Evolutionary conservation across 306 rosid genomes (phyloP).

Genomic region (Dalbergia cultrata): DNA sequence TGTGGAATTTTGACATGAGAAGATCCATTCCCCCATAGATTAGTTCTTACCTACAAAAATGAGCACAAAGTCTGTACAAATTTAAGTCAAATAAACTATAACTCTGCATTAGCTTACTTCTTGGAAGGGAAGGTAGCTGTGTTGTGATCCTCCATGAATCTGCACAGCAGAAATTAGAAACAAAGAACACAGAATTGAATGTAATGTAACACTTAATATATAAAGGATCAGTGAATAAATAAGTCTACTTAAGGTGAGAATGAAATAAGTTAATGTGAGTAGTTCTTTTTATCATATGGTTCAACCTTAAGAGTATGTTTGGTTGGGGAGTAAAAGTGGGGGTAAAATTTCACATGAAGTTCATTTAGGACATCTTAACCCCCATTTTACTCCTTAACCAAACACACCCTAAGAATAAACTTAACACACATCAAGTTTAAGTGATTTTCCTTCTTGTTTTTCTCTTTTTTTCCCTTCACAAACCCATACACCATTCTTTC

Average conservation of each 20-base stretch:
- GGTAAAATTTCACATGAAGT: no score
- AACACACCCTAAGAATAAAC: neutral
- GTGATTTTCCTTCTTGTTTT: neutral
- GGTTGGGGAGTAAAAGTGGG: no score
- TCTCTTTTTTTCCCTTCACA: no score
- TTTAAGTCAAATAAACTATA: constrained; percentile 39
- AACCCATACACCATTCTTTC: neutral
- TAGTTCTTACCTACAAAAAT: constrained; percentile 40
- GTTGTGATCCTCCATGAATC: constrained; percentile 99
- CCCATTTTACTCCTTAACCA: no score
- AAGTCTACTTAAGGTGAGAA: constrained; percentile 3
- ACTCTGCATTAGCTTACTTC: constrained; percentile 66
- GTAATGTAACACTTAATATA: constrained; percentile 1
- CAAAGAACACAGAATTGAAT: constrained; percentile 10
- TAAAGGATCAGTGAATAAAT: constrained; percentile 4
- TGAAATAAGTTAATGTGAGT: constrained; percentile 23
- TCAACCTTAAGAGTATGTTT: neutral
- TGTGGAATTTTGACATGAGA: no score
- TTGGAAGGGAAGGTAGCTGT: constrained; percentile 97
- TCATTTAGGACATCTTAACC: no score
- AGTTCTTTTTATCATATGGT: constrained; percentile 3
- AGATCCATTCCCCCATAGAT: neutral
- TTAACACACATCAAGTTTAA: constrained; percentile 30
- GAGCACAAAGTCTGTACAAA: neutral
- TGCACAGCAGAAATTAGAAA: constrained; percentile 48